Conservation (phyloP, 2,329 filamentous ascomycete species). For the Fusarium sambucinum region DNA sequence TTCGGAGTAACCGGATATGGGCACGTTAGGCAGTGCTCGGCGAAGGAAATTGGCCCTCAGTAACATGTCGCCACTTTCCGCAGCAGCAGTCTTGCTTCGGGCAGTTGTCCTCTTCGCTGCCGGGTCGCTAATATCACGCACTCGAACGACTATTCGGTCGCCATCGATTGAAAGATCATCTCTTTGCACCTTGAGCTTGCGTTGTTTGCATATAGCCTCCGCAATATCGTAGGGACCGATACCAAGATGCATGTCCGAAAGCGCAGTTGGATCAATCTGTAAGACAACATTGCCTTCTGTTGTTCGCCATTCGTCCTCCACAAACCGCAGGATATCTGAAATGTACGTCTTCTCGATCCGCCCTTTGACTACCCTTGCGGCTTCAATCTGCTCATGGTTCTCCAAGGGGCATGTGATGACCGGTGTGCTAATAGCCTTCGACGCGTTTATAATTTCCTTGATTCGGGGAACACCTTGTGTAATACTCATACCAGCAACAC, state of each 20-base stretch:
- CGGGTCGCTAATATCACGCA: slow-evolving; percentile 68
- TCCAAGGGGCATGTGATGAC: slow-evolving; percentile 89
- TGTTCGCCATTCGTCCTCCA: slow-evolving; percentile 90
- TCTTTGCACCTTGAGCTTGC: slow-evolving; percentile 81
- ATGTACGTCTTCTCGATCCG: slow-evolving; percentile 96
- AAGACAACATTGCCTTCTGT: slow-evolving; percentile 82
- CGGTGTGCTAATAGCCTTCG: slow-evolving; percentile 91
- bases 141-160: slow-evolving; percentile 78
- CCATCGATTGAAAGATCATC: slow-evolving; percentile 72
- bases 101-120: slow-evolving; percentile 59
- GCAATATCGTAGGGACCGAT: slow-evolving; percentile 80
- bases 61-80: slow-evolving; percentile 66
- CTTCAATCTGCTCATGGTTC: slow-evolving; percentile 79
- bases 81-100: slow-evolving; percentile 59
- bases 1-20: slow-evolving; percentile 90
- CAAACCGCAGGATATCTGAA: slow-evolving; percentile 80
- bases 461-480: slow-evolving; percentile 99
- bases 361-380: slow-evolving; percentile 90
- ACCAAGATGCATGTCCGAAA: slow-evolving; percentile 85
- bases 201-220: slow-evolving; percentile 80
- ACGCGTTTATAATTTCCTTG: slow-evolving; percentile 99
- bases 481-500: slow-evolving; percentile 99
- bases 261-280: slow-evolving; percentile 81
- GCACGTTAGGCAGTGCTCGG: slow-evolving; percentile 82
- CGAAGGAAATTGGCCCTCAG: slow-evolving; percentile 88